Base-by-base conservation (phyloP, 495 filamentous ascomycete species). In the Podospora pseudoanserina region DNA sequence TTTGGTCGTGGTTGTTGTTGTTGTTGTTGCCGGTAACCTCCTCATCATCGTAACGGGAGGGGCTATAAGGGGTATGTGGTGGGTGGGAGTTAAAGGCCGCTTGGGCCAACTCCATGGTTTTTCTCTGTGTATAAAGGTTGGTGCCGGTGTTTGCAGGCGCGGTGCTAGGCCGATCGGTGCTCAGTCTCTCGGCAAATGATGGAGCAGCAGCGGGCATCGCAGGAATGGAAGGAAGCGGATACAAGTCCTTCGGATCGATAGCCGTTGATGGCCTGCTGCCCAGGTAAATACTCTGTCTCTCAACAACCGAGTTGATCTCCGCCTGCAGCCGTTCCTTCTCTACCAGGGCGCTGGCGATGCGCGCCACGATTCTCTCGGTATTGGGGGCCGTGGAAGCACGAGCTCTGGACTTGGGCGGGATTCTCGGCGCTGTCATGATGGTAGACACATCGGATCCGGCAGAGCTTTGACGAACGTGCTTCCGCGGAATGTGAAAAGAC, bases 401-500 rank as follows among this genome's bases (percentile, higher is more conserved):
- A 7, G 75, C 70, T 18, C 71, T 73, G 19, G 79, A 77, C 20
- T 75, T 75, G 63, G 72, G 63, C 19, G 74, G 77, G 39, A 77
- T 76, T 39, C 60, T 70, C 4, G 76, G 75, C 27, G 73, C 69
- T 7, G 55, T 70, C 58, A 64, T 54, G 67, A 72, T 67, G 53
- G 62, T 44, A 65, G 72, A 68, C 57, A 49, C 68, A 32, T 69
- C 28, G 1, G 78, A 80, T 5, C 60, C 20, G 28, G 65, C 66
- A 20, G 77, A 80, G 1, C 68, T 70, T 18, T 74, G 74, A 20
- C 77, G 73, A 60, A 77, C 58, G 27, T 78, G 79, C 65, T 81
- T 84, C 55, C 84, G 76, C 4, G 84, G 81, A 49, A 86, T 77
- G 53, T 81, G 79, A 67, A 86, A 86, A 2, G 84, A 84, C 74